Evolutionary conservation across 805 yeast species (phyloP), one percentile per base, ranked within the genome.

Genomic region (Ogataea sp.): DNA sequence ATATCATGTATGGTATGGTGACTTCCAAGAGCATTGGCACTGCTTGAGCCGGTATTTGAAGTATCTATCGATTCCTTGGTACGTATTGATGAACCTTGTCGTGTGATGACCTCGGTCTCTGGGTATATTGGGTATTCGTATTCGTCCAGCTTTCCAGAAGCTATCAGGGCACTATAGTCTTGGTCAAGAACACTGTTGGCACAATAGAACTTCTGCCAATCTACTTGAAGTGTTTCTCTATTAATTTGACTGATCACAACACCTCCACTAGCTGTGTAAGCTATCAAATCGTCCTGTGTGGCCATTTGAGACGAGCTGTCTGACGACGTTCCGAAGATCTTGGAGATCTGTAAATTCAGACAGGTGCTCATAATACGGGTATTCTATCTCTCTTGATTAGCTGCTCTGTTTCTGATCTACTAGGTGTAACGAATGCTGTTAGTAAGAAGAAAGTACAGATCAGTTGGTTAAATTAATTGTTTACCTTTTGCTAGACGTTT

Each of bases 261-360:
- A 4, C 81, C 81, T 18, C 79, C 79, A 42, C 79, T 71, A 11
- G 80, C 80, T 3, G 70, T 65, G 48, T 75, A 76, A 0, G 78
- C 81, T 18, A 76, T 51, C 3, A 62, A 39, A 41, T 68, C 58
- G 14, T 55, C 65, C 18, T 62, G 62, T 2, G 67, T 59, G 11
- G 62, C 55, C 40, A 73, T 59, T 30, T 70, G 70, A 21, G 67
- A 58, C 8, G 65, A 52, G 2, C 58, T 48, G 34, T 52, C 63
- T 2, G 78, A 69, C 1, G 80, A 71, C 0, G 75, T 66, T 1
- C 80, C 82, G 25, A 61, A 61, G 18, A 67, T 64, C 36, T 59
- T 50, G n/a, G 47, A 47, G 9, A 53, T 51, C 2, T 35, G 28
- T 15, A 35, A 18, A 16, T 26, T 17, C n/a, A 25, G 3, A 3